phyloP scores from a whole-genome alignment of 169 alveolate species.

The Besnoitia besnoiti region DNA sequence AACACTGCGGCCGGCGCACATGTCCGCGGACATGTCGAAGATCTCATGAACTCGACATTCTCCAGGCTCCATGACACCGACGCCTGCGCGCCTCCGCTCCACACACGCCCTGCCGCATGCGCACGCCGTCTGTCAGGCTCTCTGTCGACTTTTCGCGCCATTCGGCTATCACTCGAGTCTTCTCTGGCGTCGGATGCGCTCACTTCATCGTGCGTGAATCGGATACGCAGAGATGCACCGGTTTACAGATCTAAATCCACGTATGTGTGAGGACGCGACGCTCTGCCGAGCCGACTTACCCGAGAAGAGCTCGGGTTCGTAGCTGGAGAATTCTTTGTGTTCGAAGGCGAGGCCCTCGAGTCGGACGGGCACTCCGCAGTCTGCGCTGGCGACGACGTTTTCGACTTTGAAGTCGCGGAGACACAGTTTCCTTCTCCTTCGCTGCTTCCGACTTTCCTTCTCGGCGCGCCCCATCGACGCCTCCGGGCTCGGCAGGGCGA shows the following conservation, averaged over 20 bases:
- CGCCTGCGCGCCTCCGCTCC: no score
- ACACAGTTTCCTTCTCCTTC: slow-evolving; percentile 22
- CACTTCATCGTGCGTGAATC: no score
- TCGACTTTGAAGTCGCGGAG: slow-evolving; percentile 92
- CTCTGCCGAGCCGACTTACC: slow-evolving; percentile 77
- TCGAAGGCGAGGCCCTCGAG: slow-evolving; percentile 95
- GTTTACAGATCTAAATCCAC: background rate
- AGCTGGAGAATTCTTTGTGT: slow-evolving; percentile 91
- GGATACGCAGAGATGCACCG: background rate
- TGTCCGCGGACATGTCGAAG: no score
- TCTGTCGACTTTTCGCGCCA: no score
- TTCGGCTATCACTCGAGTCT: no score
- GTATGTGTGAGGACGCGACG: background rate
- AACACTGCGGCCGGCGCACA: no score
- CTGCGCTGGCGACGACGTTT: slow-evolving; percentile 98
- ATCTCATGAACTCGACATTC: no score
- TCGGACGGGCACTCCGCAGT: slow-evolving; percentile 95
- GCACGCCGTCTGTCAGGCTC: no score
- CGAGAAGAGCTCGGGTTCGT: slow-evolving; percentile 99
- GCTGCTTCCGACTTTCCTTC: background rate
- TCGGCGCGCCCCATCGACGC: background rate
- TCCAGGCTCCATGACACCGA: no score
- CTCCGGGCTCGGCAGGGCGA: background rate
- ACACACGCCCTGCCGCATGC: no score
- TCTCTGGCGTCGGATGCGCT: no score